phyloP scores from a whole-genome alignment of 257 asterid species.

The Plectranthus barbatus region DNA sequence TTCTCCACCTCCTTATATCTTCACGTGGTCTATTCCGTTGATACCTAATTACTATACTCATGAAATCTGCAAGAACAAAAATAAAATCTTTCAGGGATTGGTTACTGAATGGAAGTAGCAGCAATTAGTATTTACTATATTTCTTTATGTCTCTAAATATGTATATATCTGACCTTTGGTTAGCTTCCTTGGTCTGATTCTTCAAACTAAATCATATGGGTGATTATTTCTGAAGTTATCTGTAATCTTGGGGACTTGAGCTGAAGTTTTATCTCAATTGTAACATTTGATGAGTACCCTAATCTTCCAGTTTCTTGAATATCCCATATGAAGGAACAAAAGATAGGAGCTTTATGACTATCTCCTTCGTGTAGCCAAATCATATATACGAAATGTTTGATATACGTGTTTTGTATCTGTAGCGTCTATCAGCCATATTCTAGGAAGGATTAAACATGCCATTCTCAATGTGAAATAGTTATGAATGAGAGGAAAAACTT shows the following conservation, averaged over 20 bases:
- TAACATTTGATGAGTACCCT: too few species aligned
- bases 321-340: background rate
- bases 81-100: background rate
- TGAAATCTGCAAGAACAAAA: background rate
- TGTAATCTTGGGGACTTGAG: too few species aligned
- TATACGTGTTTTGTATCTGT: too few species aligned
- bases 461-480: background rate
- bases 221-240: too few species aligned
- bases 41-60: background rate
- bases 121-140: background rate
- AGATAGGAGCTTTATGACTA: background rate
- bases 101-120: background rate
- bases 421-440: background rate
- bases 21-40: background rate
- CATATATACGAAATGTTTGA: background rate
- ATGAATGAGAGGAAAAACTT: background rate
- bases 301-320: background rate
- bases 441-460: background rate
- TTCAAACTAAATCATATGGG: too few species aligned
- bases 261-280: too few species aligned
- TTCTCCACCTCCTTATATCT: slow-evolving; percentile 1
- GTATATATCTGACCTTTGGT: background rate
- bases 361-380: background rate
- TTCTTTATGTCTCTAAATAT: background rate
- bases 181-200: background rate